Evolutionary conservation across 768 basidiomycete species (phyloP).

Genomic region (Kwoniella dejecticola): DNA sequence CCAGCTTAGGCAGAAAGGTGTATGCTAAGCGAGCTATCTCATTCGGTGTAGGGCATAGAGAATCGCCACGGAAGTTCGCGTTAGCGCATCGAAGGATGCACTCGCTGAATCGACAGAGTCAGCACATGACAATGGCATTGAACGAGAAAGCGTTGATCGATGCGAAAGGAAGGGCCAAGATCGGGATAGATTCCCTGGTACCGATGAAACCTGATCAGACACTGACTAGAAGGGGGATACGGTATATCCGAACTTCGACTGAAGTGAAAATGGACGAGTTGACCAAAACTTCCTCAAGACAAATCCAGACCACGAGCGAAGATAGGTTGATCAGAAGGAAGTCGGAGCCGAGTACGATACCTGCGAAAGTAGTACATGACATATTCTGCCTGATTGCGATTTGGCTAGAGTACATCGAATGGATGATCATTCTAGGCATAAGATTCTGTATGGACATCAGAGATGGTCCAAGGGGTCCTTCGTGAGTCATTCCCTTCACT

Average conservation of each 20-base stretch:
- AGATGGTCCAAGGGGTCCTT: conserved; percentile 17
- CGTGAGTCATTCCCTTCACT: conserved; percentile 29
- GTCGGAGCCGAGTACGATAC: conserved; percentile 32
- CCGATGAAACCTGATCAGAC: conserved; percentile 7
- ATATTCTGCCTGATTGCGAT: conserved; percentile 34
- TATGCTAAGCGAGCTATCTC: background rate
- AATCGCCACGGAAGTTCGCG: conserved; percentile 16
- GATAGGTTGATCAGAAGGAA: background rate
- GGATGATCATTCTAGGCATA: conserved; percentile 25
- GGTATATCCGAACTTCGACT: background rate
- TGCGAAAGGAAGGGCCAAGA: background rate
- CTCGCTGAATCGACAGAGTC: background rate
- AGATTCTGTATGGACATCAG: conserved; percentile 31
- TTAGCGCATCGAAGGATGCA: conserved; percentile 18
- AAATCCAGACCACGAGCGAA: background rate
- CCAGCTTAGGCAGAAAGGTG: background rate
- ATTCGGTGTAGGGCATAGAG: background rate
- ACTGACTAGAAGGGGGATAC: conserved; percentile 6
- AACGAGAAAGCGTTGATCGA: background rate
- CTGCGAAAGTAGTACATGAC: conserved; percentile 38
- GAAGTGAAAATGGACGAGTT: background rate
- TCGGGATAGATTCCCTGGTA: background rate
- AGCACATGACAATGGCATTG: background rate
- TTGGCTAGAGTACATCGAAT: conserved; percentile 36
- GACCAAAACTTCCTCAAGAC: background rate